Conservation (phyloP, 164 flowering plant species). For the Vitis amurensis region DNA sequence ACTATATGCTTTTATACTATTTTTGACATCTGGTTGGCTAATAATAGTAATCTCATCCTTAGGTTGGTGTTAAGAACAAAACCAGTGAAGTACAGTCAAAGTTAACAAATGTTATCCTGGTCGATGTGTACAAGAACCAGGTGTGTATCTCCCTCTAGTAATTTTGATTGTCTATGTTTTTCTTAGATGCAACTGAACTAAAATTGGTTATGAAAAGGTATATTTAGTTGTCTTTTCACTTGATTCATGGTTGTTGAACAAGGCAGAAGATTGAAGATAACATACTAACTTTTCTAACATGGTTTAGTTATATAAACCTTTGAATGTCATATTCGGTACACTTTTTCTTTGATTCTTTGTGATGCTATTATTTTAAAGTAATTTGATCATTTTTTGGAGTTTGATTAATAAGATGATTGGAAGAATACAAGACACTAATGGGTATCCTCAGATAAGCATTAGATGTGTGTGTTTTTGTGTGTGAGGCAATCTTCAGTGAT, state of each 20-base stretch:
- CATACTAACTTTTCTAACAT: too few species aligned
- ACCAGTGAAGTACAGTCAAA: constrained; percentile 84
- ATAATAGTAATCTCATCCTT: constrained; percentile 12
- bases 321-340: not conserved
- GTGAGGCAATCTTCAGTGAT: too few species aligned
- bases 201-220: too few species aligned
- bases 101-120: constrained; percentile 66
- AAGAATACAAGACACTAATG: not conserved
- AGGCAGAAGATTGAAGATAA: too few species aligned
- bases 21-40: constrained; percentile 6
- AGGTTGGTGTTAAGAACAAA: constrained; percentile 95
- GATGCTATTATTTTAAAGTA: not conserved
- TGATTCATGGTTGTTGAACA: too few species aligned
- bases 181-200: not conserved
- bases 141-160: constrained; percentile 27
- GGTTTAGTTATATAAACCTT: too few species aligned
- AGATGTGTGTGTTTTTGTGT: too few species aligned
- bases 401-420: not conserved
- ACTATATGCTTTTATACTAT: not conserved
- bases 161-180: not conserved
- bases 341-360: not conserved
- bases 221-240: too few species aligned
- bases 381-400: not conserved
- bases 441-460: too few species aligned
- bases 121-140: constrained; percentile 94